Evolutionary conservation across 345 rosid genomes (phyloP).

Genomic region (Ceriops tagal): DNA sequence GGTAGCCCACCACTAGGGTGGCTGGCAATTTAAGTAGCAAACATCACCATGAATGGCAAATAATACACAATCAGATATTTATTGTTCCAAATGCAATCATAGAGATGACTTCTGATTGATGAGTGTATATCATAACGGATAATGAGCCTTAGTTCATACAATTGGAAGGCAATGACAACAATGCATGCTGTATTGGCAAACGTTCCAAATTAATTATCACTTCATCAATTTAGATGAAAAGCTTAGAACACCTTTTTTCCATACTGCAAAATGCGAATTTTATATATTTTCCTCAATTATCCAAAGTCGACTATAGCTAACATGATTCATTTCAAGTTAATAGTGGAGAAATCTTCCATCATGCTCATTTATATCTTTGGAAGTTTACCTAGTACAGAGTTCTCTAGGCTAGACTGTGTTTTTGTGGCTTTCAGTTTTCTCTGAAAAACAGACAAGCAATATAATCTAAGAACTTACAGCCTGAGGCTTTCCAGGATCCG

Average conservation of each 20-base stretch:
- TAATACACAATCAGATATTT: not conserved
- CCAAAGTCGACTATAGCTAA: too few relatives aligned
- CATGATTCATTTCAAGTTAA: too few relatives aligned
- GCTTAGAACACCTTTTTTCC: too few relatives aligned
- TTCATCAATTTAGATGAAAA: too few relatives aligned
- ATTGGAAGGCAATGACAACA: too few relatives aligned
- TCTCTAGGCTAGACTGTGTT: not conserved
- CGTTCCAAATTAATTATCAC: too few relatives aligned
- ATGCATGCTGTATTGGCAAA: too few relatives aligned
- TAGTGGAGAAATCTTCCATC: too few relatives aligned
- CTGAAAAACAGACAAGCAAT: not conserved
- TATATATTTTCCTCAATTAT: too few relatives aligned
- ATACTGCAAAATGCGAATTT: too few relatives aligned
- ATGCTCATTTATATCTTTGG: too few relatives aligned
- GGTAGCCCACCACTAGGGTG: not conserved
- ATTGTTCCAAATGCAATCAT: not conserved
- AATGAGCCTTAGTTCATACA: too few relatives aligned
- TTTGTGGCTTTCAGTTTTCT: not conserved
- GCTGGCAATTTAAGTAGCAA: not conserved
- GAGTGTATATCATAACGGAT: not conserved
- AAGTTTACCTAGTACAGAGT: not conserved
- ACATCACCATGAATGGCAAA: not conserved
- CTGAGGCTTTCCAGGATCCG: conserved; percentile 68
- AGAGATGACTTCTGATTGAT: not conserved
- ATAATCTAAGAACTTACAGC: conserved; percentile 49